phyloP scores from a whole-genome alignment of 371 early-diverging fungal species.

The Mucor velutinosus region DNA sequence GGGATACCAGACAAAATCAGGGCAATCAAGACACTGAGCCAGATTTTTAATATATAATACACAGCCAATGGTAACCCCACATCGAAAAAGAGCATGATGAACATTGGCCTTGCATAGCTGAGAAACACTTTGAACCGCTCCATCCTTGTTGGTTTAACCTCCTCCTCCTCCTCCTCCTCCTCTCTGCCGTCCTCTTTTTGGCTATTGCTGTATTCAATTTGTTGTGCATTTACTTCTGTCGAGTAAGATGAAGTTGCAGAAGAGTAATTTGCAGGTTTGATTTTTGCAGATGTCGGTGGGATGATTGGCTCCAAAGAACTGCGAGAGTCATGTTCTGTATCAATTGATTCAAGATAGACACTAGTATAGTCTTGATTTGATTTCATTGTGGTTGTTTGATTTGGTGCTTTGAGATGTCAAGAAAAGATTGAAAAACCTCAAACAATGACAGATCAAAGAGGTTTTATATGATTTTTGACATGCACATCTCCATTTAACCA shows the following conservation, averaged over 20 bases:
- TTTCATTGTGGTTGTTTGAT: neutral
- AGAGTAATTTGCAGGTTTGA: neutral
- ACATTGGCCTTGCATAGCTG: conserved; percentile 2
- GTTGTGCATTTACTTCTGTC: neutral
- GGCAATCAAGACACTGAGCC: conserved; percentile 34
- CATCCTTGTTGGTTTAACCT: conserved; percentile 5
- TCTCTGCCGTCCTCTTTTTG: too few species aligned
- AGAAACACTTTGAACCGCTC: conserved; percentile 4
- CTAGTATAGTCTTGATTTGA: neutral
- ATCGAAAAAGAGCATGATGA: conserved; percentile 27
- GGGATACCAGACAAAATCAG: conserved; percentile 56
- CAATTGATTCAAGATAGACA: neutral
- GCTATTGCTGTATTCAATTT: neutral
- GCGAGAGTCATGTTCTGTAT: neutral
- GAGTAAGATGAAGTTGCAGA: neutral
- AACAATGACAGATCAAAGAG: neutral
- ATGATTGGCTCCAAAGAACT: neutral
- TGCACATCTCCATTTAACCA: neutral
- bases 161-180: neutral
- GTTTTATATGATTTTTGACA: neutral
- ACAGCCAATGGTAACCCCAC: conserved; percentile 39
- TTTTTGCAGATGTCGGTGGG: neutral
- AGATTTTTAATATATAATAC: conserved; percentile 37
- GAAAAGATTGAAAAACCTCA: neutral
- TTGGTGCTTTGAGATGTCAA: neutral